Evolutionary conservation across 2,329 filamentous ascomycete genomes (phyloP).

Genomic region (Mycosphaerella sp.): DNA sequence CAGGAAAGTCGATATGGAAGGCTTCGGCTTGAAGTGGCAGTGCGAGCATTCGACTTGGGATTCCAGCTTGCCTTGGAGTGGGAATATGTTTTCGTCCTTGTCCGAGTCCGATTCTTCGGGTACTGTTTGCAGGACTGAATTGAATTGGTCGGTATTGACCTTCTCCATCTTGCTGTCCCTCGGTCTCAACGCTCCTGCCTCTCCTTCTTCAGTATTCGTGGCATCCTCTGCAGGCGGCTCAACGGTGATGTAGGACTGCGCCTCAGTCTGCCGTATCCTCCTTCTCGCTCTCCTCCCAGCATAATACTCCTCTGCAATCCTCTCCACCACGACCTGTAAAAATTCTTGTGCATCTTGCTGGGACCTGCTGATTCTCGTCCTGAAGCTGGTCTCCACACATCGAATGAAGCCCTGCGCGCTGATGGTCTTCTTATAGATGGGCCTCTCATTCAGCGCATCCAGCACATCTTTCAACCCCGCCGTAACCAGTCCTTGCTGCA

Average conservation of each 20-base stretch:
- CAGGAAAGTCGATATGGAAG: conserved; percentile 78
- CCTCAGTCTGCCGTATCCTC: conserved; percentile 40
- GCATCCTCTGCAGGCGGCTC: not conserved
- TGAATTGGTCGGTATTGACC: not conserved
- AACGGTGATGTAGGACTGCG: not conserved
- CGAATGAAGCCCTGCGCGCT: conserved; percentile 78
- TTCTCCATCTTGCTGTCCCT: conserved; percentile 18
- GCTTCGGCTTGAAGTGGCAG: conserved; percentile 82
- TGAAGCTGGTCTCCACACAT: conserved; percentile 77
- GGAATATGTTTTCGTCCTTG: conserved; percentile 64
- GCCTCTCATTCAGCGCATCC: conserved; percentile 85
- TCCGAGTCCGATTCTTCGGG: conserved; percentile 33
- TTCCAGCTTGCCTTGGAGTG: conserved; percentile 84
- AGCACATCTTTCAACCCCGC: conserved; percentile 85
- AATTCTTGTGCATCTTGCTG: conserved; percentile 99
- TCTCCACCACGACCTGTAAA: conserved; percentile 84
- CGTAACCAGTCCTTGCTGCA: conserved; percentile 79
- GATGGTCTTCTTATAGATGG: conserved; percentile 89
- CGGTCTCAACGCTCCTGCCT: conserved; percentile 1
- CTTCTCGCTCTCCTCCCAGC: conserved; percentile 68
- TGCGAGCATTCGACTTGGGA: conserved; percentile 92
- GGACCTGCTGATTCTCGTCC: conserved; percentile 82
- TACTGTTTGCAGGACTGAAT: conserved; percentile 18
- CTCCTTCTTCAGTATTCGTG: not conserved
- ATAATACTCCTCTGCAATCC: conserved; percentile 89